Evolutionary conservation across 345 rosid genomes (phyloP), one percentile per base, ranked within the genome.

Genomic region (Angophora floribunda): DNA sequence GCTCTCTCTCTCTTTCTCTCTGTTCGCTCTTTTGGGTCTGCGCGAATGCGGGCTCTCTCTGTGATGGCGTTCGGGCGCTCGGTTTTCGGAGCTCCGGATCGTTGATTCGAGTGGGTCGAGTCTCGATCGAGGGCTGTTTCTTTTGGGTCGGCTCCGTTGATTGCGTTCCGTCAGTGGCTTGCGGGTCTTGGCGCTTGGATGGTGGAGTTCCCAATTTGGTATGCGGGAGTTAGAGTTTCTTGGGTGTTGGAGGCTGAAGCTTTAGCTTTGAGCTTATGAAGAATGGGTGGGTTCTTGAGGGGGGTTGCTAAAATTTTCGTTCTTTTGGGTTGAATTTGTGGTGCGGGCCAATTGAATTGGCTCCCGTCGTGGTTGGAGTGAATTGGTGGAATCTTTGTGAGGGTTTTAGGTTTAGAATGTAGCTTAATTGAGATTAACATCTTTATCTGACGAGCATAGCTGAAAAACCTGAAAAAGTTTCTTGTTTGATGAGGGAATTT

Each of bases 401-500:
- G 86, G 61, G 86, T 85, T 85, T 85, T 52, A 85, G 61, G 86
- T 52, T 85, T 85, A 32, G 63, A 85, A 85, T 51, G 61, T 45
- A 51, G 61, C 41, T 52, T 19, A n/a, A 51, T 52, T 52, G 47
- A 85, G 86, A 52, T 85, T 85, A n/a, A 17, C 4, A 13, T 51
- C 50, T 52, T 55, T 41, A 9, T 85, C 52, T 52, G 49, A 75
- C 82, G 26, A 75, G 49, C 49, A 10, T 75, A 75, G 82, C 82
- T 36, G 85, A 78, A 45, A 22, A 50, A 86, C 85, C n/a, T 51
- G 10, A 86, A 51, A 52, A 87, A 59, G 57, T 61, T 86, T 21
- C 79, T 88, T 84, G 67, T 86, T 30, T 80, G 47, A 57, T 87
- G 79, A 45, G 70, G 85, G 93, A 94, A 93, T 94, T 94, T 93